Percentiles rank a stretch among this genome's conserved stretches.
These are phyloP conservation scores for Trypanosoma conorhini DNA, from an alignment of 208 protist genomes.

Conservation along the genomic window DNA sequence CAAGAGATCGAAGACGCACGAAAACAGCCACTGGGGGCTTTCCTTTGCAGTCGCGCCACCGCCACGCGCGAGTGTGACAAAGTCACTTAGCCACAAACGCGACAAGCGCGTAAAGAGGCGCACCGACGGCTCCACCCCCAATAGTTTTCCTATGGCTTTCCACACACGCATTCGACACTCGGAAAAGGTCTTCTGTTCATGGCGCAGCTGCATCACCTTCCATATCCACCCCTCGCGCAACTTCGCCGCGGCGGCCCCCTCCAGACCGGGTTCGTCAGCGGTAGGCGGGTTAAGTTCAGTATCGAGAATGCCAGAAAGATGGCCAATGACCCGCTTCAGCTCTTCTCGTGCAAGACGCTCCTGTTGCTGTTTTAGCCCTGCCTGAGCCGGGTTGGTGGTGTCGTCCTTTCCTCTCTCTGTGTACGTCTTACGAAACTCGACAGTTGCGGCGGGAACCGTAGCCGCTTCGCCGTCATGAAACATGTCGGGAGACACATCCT, in stretches of 20 bases:
- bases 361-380: neutral
- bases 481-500: conserved; percentile 7
- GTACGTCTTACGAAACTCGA: conserved; percentile 11
- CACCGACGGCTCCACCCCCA: conserved; percentile 18
- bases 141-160: conserved; percentile 23
- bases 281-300: neutral
- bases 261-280: neutral
- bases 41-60: conserved; percentile 11
- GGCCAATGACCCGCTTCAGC: conserved; percentile 4
- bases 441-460: neutral
- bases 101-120: conserved; percentile 16
- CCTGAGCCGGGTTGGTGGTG: neutral
- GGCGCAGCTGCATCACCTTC: conserved; percentile 23
- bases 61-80: conserved; percentile 9
- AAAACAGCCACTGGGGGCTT: conserved; percentile 23
- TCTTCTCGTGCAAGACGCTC: neutral
- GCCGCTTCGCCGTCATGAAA: conserved; percentile 22
- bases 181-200: conserved; percentile 32
- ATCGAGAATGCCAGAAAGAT: conserved; percentile 24
- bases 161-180: conserved; percentile 18
- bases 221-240: conserved; percentile 27
- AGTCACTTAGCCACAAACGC: conserved; percentile 15
- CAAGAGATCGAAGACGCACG: conserved; percentile 18
- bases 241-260: neutral
- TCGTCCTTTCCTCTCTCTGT: neutral